These are phyloP conservation scores for Magnolia officinalis DNA, from an alignment of 164 flowering plant species.

Conservation along the genomic window DNA sequence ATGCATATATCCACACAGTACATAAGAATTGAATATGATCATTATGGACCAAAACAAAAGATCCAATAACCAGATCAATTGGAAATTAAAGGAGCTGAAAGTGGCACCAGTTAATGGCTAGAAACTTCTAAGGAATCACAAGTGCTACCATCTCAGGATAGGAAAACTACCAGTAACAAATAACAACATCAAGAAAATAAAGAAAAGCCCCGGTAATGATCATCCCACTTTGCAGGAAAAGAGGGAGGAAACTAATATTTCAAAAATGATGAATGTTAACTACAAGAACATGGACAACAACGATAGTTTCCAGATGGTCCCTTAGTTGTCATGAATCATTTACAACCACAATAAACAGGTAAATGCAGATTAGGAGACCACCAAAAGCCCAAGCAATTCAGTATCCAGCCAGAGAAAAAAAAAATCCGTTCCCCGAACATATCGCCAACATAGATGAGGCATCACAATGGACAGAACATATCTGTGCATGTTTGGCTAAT, in stretches of 20 bases:
- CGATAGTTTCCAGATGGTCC: neutral
- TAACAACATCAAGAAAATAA: neutral
- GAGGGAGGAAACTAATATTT: neutral
- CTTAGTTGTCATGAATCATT: neutral
- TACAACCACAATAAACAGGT: neutral
- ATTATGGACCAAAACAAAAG: neutral
- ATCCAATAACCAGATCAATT: neutral
- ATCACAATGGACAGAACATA: too few species aligned
- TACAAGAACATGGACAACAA: too few species aligned
- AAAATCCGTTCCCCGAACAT: neutral
- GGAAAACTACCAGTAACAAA: neutral
- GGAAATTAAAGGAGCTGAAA: neutral
- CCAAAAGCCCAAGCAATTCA: neutral
- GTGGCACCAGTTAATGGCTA: neutral
- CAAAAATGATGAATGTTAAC: neutral
- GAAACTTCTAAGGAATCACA: neutral
- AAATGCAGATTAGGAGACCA: neutral
- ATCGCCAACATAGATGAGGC: neutral
- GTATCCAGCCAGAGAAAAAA: neutral
- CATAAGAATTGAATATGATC: neutral
- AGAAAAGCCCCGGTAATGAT: neutral
- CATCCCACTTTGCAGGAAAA: neutral
- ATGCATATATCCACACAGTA: neutral
- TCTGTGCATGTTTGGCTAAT: neutral
- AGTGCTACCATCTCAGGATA: neutral